Percentiles rank a stretch among this genome's conserved stretches.
phyloP scores from a whole-genome alignment of 2,329 filamentous ascomycete species.

The Penicillium frequentans region DNA sequence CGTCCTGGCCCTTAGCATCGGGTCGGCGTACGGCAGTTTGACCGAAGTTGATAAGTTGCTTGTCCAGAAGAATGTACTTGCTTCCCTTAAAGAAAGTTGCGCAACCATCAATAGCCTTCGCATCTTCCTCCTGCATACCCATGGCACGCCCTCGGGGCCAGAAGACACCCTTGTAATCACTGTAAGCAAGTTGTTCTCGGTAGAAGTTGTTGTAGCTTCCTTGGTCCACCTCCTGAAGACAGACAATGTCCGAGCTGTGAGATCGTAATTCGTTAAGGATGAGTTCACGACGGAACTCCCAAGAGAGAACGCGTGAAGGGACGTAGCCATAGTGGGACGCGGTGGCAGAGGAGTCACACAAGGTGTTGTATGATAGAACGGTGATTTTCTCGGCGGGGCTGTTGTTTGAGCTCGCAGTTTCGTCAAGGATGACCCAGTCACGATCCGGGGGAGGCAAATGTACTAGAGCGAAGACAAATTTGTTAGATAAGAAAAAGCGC shows the following conservation, averaged over 20 bases:
- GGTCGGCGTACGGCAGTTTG: constrained; percentile 90
- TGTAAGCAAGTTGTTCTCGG: constrained; percentile 77
- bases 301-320: constrained; percentile 74
- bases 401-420: constrained; percentile 49
- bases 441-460: constrained; percentile 75
- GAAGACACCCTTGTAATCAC: constrained; percentile 91
- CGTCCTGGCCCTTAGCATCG: constrained; percentile 95
- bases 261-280: constrained; percentile 80
- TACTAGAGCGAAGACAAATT: constrained; percentile 50
- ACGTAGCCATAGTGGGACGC: constrained; percentile 85
- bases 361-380: constrained; percentile 90
- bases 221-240: constrained; percentile 88
- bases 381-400: constrained; percentile 67
- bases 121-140: constrained; percentile 89
- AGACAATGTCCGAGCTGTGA: constrained; percentile 83
- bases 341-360: constrained; percentile 92
- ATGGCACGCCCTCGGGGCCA: constrained; percentile 87
- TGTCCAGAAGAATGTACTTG: constrained; percentile 92
- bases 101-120: constrained; percentile 89
- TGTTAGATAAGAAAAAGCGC: constrained; percentile 17
- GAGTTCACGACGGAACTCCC: constrained; percentile 81
- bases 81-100: constrained; percentile 94
- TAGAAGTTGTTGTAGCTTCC: constrained; percentile 92
- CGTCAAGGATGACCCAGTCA: constrained; percentile 73
- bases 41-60: constrained; percentile 89